Base-by-base conservation (phyloP, 352 stramenopile species). In the Pythium diclinum region DNA sequence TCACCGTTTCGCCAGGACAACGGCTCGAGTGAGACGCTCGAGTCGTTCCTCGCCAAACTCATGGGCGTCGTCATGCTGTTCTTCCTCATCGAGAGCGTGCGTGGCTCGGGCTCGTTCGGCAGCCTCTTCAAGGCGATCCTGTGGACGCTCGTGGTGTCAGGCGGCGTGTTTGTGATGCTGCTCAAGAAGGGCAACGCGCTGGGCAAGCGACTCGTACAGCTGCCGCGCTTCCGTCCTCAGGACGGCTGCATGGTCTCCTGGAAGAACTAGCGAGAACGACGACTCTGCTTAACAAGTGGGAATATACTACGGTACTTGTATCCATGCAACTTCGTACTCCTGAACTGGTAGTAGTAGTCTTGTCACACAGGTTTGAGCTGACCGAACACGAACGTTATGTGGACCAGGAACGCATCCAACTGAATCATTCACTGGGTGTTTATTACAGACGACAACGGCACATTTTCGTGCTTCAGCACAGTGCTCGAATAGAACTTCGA, bases 111-210 rank as follows among this genome's bases (percentile, higher is more conserved):
- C 17, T 87, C 75, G 19, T 77, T 93, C 19, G 77, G 88, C 62
- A 74, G 75, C 13, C 56, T 94, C 19, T 53, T 86, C 34, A 75
- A 76, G n/a, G 83, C 85, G 1, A 51, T 88, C 13, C 23, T 85
- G 49, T 77, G 75, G 53, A 85, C 83, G 44, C 25, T 86, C 11
- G 33, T 87, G 38, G 68, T 90, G n/a, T 79, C 71, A 34, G 59
- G 14, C 2, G 72, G 72, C 6, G 40, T 79, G 6, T 89, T 93
- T 69, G 74, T 51, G 7, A 59, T 88, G 36, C 71, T 94, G 51
- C 70, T 94, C 11, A 92, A 92, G 67, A 94, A 92, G 56, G 87
- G 87, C 49, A 85, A 83, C 51, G 69, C 72, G 6, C 30, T 93
- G 17, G 85, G 85, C 46, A 60, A 87, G 64, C 83, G 77, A 51